phyloP scores from a whole-genome alignment of 2,329 filamentous ascomycete species.

The Fusarium stilboides region DNA sequence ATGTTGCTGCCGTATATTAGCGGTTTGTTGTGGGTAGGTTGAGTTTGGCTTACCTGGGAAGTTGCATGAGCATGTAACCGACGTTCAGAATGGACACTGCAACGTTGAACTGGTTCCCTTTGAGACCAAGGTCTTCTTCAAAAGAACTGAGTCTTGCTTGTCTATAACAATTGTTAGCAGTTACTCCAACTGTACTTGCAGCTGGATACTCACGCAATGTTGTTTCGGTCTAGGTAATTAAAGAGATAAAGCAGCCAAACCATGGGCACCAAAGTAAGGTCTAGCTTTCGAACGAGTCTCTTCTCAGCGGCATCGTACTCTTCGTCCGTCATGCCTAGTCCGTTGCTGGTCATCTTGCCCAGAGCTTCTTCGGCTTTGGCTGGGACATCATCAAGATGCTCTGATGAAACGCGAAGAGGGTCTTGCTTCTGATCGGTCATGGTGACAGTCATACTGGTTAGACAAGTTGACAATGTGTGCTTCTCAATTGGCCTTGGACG shows the following conservation, averaged over 20 bases:
- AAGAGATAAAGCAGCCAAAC: slow-evolving; percentile 47
- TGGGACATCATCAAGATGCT: slow-evolving; percentile 2
- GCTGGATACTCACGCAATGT: slow-evolving; percentile 38
- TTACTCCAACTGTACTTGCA: background rate
- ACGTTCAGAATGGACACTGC: slow-evolving; percentile 49
- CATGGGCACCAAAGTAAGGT: slow-evolving; percentile 47
- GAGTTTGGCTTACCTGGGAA: slow-evolving; percentile 2
- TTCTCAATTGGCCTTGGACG: too few relatives aligned
- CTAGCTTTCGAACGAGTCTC: slow-evolving; percentile 44
- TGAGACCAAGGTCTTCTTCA: slow-evolving; percentile 46
- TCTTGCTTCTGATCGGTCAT: background rate
- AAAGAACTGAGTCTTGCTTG: slow-evolving; percentile 45
- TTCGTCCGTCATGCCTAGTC: background rate
- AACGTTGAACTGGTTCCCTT: slow-evolving; percentile 45
- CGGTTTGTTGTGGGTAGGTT: too few relatives aligned
- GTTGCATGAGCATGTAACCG: slow-evolving; percentile 38
- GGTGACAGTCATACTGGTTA: background rate
- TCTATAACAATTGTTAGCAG: slow-evolving; percentile 3
- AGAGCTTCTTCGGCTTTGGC: background rate
- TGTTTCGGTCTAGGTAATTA: slow-evolving; percentile 46
- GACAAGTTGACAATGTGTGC: too few relatives aligned
- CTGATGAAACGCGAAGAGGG: background rate
- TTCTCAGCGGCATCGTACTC: slow-evolving; percentile 20
- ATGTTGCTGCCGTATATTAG: slow-evolving; percentile 17
- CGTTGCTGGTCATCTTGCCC: background rate